These are phyloP conservation scores for Auriscalpium orientale DNA, from an alignment of 768 basidiomycete species.

Conservation along the genomic window DNA sequence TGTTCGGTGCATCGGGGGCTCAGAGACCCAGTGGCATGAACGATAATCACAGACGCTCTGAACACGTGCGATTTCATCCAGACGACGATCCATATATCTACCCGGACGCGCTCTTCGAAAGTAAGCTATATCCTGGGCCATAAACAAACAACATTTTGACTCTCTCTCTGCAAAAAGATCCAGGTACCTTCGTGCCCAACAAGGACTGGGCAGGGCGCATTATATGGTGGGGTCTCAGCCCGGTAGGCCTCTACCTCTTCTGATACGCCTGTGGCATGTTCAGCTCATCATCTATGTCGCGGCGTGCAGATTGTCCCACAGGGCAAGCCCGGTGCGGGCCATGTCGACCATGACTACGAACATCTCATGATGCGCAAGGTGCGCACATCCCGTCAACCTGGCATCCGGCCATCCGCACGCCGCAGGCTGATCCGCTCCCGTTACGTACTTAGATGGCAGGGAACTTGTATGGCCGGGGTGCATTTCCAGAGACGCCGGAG, in stretches of 20 bases:
- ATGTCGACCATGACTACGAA: slow-evolving; percentile 1
- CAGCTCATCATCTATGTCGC: neutral
- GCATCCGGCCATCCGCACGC: neutral
- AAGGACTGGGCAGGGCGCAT: neutral
- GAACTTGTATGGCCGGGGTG: neutral
- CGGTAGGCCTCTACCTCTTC: neutral
- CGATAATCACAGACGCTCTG: too few relatives aligned
- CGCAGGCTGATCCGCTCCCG: too few relatives aligned
- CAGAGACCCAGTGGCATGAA: too few relatives aligned
- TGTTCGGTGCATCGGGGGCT: too few relatives aligned
- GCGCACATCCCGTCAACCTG: neutral
- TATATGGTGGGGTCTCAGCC: neutral
- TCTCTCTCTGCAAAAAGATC: neutral
- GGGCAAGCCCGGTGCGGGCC: neutral
- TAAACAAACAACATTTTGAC: neutral
- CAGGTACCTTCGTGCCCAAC: neutral
- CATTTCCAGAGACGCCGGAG: neutral
- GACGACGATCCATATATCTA: neutral
- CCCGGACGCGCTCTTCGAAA: neutral
- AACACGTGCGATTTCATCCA: neutral
- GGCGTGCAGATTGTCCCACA: neutral
- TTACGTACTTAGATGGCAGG: neutral
- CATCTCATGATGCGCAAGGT: neutral
- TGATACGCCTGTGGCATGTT: neutral
- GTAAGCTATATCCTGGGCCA: neutral